Evolutionary conservation across 768 basidiomycete genomes (phyloP).

Genomic region (Fistulinella prunicolor): DNA sequence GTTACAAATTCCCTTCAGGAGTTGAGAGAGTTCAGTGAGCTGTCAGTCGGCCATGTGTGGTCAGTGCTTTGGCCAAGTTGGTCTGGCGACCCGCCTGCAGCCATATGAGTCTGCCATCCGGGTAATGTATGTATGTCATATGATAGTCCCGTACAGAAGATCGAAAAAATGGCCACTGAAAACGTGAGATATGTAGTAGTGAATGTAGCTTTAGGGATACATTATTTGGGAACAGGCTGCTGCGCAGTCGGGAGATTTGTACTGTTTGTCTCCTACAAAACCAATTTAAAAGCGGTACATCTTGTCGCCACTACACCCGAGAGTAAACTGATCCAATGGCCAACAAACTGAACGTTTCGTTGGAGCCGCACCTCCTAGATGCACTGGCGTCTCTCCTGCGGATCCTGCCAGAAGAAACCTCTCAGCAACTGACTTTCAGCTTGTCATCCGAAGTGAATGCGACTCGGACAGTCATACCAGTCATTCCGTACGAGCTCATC

Average conservation of each 20-base stretch:
- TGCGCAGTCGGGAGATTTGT: too few relatives aligned
- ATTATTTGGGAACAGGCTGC: too few relatives aligned
- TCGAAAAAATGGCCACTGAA: too few relatives aligned
- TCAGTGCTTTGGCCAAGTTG: too few relatives aligned
- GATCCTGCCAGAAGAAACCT: slow-evolving; percentile 45
- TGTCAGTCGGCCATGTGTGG: not conserved
- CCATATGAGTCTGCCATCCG: too few relatives aligned
- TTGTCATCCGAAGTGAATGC: slow-evolving; percentile 24
- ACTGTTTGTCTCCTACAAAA: too few relatives aligned
- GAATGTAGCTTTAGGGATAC: too few relatives aligned
- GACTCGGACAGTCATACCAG: slow-evolving; percentile 18
- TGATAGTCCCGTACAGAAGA: too few relatives aligned
- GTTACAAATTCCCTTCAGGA: slow-evolving; percentile 59
- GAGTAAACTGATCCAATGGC: slow-evolving; percentile 3
- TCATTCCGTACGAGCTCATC: slow-evolving; percentile 63
- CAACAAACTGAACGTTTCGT: slow-evolving; percentile 52
- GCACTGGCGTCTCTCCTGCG: slow-evolving; percentile 43
- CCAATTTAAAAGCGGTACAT: too few relatives aligned
- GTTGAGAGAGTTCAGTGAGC: slow-evolving; percentile 46
- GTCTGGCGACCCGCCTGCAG: too few relatives aligned
- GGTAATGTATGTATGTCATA: not conserved
- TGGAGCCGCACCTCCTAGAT: slow-evolving; percentile 61
- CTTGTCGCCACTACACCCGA: not conserved
- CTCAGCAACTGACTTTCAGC: slow-evolving; percentile 39
- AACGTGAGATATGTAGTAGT: too few relatives aligned